Conservation (phyloP, 148 eudicot genomes). For the Rhododendron henanense region DNA sequence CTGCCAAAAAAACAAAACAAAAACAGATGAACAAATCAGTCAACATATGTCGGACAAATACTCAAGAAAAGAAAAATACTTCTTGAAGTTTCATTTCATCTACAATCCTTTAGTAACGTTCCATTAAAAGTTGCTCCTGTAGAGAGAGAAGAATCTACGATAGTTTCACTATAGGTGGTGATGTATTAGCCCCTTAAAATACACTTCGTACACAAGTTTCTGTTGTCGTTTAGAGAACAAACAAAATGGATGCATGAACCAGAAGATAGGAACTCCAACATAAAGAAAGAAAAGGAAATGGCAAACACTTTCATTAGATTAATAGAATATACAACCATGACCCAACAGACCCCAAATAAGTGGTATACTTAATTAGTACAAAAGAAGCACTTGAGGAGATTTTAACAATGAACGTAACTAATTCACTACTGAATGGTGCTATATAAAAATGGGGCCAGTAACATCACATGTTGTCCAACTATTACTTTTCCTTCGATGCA, state of each 20-base stretch:
- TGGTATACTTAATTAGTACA: neutral
- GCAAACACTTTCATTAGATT: neutral
- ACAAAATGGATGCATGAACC: neutral
- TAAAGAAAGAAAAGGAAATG: neutral
- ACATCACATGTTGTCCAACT: neutral
- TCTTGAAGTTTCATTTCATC: neutral
- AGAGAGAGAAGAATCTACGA: neutral
- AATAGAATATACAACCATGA: neutral
- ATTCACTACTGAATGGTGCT: neutral
- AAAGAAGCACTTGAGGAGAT: neutral
- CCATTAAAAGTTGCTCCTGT: neutral
- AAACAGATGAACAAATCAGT: conserved; percentile 11
- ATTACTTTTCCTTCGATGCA: neutral
- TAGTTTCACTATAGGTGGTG: neutral
- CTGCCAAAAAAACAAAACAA: conserved; percentile 37
- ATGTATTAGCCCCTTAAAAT: neutral
- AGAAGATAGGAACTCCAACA: neutral
- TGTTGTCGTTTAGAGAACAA: neutral
- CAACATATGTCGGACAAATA: neutral
- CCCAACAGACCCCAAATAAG: neutral
- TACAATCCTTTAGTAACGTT: neutral
- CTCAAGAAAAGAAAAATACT: no score
- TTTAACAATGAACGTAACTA: neutral
- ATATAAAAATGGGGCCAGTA: neutral
- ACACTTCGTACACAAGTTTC: neutral